Evolutionary conservation across 2,329 filamentous ascomycete species (phyloP).

Genomic region (Pezicula neosporulosa): DNA sequence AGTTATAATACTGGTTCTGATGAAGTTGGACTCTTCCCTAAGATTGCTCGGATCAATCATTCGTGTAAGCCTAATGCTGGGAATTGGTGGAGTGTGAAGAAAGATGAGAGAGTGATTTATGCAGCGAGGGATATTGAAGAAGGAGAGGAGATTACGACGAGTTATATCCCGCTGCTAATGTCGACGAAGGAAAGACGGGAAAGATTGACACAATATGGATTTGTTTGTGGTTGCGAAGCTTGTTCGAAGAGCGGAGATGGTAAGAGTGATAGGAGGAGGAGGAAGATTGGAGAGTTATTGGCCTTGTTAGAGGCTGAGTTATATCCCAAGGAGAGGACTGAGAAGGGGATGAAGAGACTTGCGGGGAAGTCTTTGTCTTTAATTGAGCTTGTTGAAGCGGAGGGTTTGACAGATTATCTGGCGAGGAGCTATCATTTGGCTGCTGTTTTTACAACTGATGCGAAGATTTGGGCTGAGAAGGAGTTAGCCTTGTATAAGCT

Average conservation of each 20-base stretch:
- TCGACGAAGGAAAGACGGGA: conserved; percentile 25
- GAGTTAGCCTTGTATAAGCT: conserved; percentile 17
- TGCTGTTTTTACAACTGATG: conserved; percentile 15
- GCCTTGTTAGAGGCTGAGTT: conserved; percentile 25
- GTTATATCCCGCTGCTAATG: conserved; percentile 32
- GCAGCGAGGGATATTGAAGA: conserved; percentile 28
- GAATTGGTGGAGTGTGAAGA: conserved; percentile 30
- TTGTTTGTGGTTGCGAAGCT: conserved; percentile 27
- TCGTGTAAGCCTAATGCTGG: conserved; percentile 35
- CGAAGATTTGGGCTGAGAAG: conserved; percentile 19
- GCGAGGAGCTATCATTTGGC: conserved; percentile 20
- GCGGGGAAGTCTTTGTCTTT: conserved; percentile 12
- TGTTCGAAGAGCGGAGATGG: conserved; percentile 23
- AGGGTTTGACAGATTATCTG: conserved; percentile 22
- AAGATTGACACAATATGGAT: conserved; percentile 26
- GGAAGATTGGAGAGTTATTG: conserved; percentile 28
- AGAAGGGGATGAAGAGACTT: conserved; percentile 6
- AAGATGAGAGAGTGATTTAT: conserved; percentile 30
- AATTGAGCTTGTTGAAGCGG: conserved; percentile 18
- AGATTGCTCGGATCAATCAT: conserved; percentile 37
- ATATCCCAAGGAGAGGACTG: conserved; percentile 7
- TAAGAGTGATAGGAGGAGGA: conserved; percentile 27
- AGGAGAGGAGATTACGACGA: conserved; percentile 34
- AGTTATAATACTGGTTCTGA: conserved; percentile 30
- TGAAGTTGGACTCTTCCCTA: conserved; percentile 31